These are phyloP conservation scores for Tetraselmis chui DNA, from an alignment of 139 green algal genomes.

Conservation along the genomic window DNA sequence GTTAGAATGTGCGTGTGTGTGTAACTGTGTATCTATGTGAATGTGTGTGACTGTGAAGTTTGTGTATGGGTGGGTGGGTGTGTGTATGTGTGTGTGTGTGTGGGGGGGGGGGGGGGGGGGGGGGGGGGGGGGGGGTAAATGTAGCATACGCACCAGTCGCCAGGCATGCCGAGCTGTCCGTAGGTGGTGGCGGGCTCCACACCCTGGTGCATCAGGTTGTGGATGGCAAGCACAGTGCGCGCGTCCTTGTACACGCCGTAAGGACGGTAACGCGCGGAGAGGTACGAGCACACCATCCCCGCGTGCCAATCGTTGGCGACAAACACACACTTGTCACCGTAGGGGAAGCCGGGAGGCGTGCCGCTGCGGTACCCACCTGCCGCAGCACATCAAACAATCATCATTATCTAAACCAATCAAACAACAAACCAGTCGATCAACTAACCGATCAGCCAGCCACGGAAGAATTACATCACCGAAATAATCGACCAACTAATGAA, in stretches of 20 bases:
- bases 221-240: slow-evolving; percentile 44
- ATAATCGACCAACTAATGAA: no score
- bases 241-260: slow-evolving; percentile 27
- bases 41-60: no score
- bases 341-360: slow-evolving; percentile 28
- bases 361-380: slow-evolving; percentile 16
- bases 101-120: neutral
- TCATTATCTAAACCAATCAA: no score
- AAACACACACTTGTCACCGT: slow-evolving; percentile 75
- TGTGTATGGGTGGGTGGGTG: no score
- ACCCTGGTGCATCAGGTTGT: slow-evolving; percentile 74
- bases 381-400: no score
- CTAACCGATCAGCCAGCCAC: no score
- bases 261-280: slow-evolving; percentile 26
- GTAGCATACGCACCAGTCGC: slow-evolving; percentile 21
- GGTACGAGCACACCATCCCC: slow-evolving; percentile 59
- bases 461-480: no score
- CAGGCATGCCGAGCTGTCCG: slow-evolving; percentile 20
- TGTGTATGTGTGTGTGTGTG: no score
- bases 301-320: slow-evolving; percentile 89
- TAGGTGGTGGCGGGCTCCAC: slow-evolving; percentile 24
- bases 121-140: no score
- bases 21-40: no score
- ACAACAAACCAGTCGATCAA: no score
- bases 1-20: no score